Percentiles rank a stretch among this genome's conserved stretches.
Evolutionary conservation across 306 rosid species (phyloP).

Genomic region (Pachyrhizus erosus): DNA sequence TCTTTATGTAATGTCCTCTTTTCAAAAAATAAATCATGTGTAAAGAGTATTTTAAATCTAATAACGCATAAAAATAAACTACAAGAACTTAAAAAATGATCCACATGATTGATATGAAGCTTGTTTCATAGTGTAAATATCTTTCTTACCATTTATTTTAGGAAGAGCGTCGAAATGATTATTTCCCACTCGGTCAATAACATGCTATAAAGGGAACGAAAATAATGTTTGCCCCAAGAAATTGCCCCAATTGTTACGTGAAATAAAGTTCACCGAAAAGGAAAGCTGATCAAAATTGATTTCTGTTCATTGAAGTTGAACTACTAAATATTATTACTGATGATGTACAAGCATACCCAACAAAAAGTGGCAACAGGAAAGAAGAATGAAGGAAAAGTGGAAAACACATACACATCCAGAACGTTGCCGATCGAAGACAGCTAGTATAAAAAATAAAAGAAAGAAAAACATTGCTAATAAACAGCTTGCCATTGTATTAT

Average conservation of each 20-base stretch:
- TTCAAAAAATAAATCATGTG: not conserved
- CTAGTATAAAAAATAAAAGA: not conserved
- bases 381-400: conserved; percentile 13
- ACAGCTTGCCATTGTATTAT: conserved; percentile 1
- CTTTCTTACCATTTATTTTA: not conserved
- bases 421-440: conserved; percentile 6
- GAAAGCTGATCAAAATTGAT: not conserved
- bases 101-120: not conserved
- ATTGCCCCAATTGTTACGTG: not conserved
- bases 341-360: not conserved
- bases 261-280: not conserved
- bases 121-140: not conserved
- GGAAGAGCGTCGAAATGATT: not conserved
- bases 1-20: not conserved
- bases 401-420: not conserved
- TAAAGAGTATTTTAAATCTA: not conserved
- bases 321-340: not conserved
- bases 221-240: not conserved
- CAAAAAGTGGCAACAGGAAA: not conserved
- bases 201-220: not conserved
- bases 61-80: not conserved
- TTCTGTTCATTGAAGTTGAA: not conserved
- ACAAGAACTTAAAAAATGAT: not conserved
- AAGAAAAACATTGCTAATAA: not conserved
- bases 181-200: not conserved